Conservation (phyloP, 208 protist genomes). For the Naegleria lovaniensis region DNA sequence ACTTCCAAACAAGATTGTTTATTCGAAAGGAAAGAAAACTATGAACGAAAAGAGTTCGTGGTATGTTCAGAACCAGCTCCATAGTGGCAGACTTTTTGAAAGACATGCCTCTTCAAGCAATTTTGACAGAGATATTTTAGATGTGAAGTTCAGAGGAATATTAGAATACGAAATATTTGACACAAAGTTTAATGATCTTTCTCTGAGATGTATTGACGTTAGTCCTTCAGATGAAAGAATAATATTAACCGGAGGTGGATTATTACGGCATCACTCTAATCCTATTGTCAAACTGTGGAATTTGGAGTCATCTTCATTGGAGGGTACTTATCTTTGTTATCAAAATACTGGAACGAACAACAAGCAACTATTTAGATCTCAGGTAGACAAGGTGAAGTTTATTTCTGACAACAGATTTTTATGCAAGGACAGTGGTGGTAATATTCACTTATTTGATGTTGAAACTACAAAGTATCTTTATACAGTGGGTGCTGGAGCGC, state of each 20-base stretch:
- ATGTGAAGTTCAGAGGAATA: not conserved
- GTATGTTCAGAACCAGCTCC: not conserved
- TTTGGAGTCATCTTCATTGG: not conserved
- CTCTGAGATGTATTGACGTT: constrained; percentile 8
- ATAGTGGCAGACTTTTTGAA: not conserved
- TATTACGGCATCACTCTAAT: not conserved
- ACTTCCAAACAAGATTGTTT: not conserved
- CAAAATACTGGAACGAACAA: not conserved
- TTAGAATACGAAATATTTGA: not conserved
- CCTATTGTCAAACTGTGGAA: constrained; percentile 11
- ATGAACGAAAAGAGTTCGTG: not conserved
- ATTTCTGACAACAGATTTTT: not conserved
- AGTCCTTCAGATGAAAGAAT: not conserved
- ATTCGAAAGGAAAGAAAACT: not conserved
- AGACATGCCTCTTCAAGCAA: not conserved
- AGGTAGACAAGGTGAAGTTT: not conserved
- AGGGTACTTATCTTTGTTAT: not conserved
- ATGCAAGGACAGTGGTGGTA: not conserved
- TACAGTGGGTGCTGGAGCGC: not conserved
- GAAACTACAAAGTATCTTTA: not conserved
- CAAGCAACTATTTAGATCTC: not conserved
- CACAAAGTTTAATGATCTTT: not conserved
- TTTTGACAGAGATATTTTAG: not conserved
- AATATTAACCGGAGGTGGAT: not conserved
- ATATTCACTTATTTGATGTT: constrained; percentile 5